Evolutionary conservation across 345 rosid genomes (phyloP).

Genomic region (Acer yangbiense): DNA sequence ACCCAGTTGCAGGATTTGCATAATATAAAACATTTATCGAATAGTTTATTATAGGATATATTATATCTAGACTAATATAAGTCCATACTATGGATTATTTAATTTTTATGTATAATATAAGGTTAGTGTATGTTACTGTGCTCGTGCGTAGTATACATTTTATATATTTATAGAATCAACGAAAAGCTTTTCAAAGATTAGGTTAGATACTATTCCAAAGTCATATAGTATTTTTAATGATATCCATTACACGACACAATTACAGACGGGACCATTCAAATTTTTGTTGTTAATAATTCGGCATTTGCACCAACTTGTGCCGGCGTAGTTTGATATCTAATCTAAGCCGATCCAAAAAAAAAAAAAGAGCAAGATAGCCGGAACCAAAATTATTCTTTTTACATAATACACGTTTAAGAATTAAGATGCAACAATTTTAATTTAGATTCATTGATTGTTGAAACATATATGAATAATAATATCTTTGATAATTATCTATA

Average conservation of each 20-base stretch:
- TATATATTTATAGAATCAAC: neutral
- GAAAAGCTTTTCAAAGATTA: constrained; percentile 20
- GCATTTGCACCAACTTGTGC: constrained; percentile 4
- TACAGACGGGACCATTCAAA: neutral
- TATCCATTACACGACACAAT: constrained; percentile 18
- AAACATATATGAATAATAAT: too few species aligned
- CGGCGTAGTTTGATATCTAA: neutral
- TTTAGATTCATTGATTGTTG: too few species aligned
- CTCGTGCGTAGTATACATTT: neutral
- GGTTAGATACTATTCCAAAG: constrained; percentile 31
- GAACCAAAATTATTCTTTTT: neutral
- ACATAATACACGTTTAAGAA: neutral
- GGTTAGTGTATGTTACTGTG: constrained; percentile 10
- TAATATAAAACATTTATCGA: neutral
- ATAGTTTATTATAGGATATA: neutral
- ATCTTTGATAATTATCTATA: neutral
- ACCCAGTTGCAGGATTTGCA: constrained; percentile 7
- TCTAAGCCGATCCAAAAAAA: neutral
- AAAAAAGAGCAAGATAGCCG: neutral
- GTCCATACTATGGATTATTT: neutral
- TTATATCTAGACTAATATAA: neutral
- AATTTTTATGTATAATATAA: neutral
- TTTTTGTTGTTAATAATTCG: constrained; percentile 9
- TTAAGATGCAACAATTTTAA: neutral
- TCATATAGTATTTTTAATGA: constrained; percentile 12